Percentiles rank a stretch among this genome's conserved stretches.
These are phyloP conservation scores for Elsinoe australis DNA, from an alignment of 2,329 filamentous ascomycete species.

Conservation along the genomic window DNA sequence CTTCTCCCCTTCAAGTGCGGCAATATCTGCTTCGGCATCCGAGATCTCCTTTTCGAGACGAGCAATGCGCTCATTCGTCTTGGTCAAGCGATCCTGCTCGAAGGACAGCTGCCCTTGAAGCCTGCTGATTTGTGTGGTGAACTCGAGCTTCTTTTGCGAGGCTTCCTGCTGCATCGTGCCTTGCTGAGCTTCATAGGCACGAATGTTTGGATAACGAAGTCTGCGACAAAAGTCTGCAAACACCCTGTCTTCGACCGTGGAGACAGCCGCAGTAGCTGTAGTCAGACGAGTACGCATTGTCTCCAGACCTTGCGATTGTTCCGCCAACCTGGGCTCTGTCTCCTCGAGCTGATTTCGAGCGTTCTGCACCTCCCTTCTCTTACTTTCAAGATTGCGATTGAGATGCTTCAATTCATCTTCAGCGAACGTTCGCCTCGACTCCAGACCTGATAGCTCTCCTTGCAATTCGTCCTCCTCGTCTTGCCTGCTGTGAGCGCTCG, in stretches of 20 bases:
- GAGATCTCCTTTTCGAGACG: slow-evolving; percentile 59
- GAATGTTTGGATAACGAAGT: slow-evolving; percentile 80
- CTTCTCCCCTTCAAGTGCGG: slow-evolving; percentile 64
- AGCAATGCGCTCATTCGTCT: slow-evolving; percentile 61
- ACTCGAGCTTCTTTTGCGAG: slow-evolving; percentile 76
- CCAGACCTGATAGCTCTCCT: slow-evolving; percentile 69
- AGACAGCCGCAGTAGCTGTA: slow-evolving; percentile 56
- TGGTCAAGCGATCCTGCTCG: slow-evolving; percentile 63
- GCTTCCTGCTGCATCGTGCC: slow-evolving; percentile 87
- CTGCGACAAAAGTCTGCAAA: slow-evolving; percentile 79
- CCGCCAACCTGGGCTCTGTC: slow-evolving; percentile 66
- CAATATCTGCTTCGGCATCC: slow-evolving; percentile 61
- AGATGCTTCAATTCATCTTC: slow-evolving; percentile 71
- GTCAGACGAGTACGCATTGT: slow-evolving; percentile 51
- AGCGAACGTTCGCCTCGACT: slow-evolving; percentile 63
- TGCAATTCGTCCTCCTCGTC: slow-evolving; percentile 73
- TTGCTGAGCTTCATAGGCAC: slow-evolving; percentile 88
- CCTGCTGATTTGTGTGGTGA: slow-evolving; percentile 65
- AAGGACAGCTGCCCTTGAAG: slow-evolving; percentile 55
- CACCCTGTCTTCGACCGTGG: slow-evolving; percentile 77
- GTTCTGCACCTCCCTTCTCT: slow-evolving; percentile 71
- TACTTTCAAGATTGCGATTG: slow-evolving; percentile 75
- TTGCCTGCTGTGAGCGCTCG: slow-evolving; percentile 66
- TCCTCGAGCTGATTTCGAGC: slow-evolving; percentile 66
- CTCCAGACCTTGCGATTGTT: slow-evolving; percentile 62